Evolutionary conservation across 805 yeast species (phyloP).

Genomic region (Wickerhamomyces bisporus): DNA sequence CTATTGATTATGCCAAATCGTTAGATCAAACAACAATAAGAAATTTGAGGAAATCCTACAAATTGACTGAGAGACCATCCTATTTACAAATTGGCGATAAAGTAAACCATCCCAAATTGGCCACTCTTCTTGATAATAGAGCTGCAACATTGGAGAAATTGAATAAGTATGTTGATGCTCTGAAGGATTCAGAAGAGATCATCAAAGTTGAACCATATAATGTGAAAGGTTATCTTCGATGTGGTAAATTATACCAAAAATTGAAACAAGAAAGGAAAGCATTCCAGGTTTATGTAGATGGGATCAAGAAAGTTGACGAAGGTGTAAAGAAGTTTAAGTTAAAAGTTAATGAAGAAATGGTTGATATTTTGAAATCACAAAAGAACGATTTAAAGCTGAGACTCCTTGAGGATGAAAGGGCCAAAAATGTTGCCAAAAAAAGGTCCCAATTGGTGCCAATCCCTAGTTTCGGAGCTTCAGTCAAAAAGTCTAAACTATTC

Average conservation of each 20-base stretch:
- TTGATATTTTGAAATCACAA: conserved; percentile 9
- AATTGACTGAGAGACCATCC: conserved; percentile 14
- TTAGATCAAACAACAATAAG: conserved; percentile 11
- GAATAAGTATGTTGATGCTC: conserved; percentile 9
- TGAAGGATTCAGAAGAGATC: conserved; percentile 14
- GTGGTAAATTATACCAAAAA: conserved; percentile 10
- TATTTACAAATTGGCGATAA: conserved; percentile 5
- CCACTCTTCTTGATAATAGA: conserved; percentile 18
- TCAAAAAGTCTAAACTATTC: too few species aligned
- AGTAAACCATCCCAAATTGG: conserved; percentile 19
- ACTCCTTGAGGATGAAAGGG: not conserved
- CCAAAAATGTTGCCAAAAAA: not conserved
- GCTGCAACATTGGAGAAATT: conserved; percentile 19
- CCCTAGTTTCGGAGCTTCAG: not conserved
- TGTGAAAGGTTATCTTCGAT: conserved; percentile 20
- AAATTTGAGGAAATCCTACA: conserved; percentile 9
- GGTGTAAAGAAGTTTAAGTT: conserved; percentile 11
- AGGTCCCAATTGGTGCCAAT: conserved; percentile 7
- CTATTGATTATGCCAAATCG: conserved; percentile 7
- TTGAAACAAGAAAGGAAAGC: conserved; percentile 8
- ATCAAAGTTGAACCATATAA: conserved; percentile 21
- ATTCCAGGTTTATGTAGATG: conserved; percentile 5
- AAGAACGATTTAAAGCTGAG: not conserved
- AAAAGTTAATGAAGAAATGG: conserved; percentile 9
- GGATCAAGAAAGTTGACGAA: conserved; percentile 9